Evolutionary conservation across 768 basidiomycete genomes (phyloP), one percentile per base, ranked within the genome.

Genomic region (Mycena chlorophos): DNA sequence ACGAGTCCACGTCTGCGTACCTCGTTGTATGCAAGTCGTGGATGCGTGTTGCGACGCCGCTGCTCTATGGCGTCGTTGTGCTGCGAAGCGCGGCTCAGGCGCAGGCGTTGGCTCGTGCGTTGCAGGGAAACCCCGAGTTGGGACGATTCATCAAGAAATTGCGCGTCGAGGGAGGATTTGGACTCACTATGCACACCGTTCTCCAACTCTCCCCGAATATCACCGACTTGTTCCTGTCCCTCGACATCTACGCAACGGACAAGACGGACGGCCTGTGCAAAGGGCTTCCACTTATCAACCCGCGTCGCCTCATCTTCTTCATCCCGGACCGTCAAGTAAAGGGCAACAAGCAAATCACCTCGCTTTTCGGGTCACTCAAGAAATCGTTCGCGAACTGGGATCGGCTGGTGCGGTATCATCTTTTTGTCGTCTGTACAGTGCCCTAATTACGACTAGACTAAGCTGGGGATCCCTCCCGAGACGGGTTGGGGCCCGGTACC

Each of bases 21-120:
- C 31, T 34, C 17, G 10, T 34, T 8, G 40, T 43, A 8, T 10
- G 19, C 40, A 43, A 43, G 22, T 10, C 40, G 20, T 43, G 40
- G 40, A 8, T 43, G 14, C 40, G 57, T 13, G 61, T 65, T 23
- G 52, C 57, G 3, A 65, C 66, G 5, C 62, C 65, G 2, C 53
- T 65, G 1, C 46, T 67, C 13, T 67, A 65, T 16, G 28, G 58
- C 17, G 59, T 63, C 12, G 62, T 67, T 5, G 49, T 66, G 12
- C 26, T 65, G 5, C 56, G 63, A 17, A 62, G 52, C 1, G 60
- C 50, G 37, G 55, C 58, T n/a, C 66, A 66, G 50, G 57, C 57
- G 1, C 31, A 56, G 13, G 54, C 63, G 17, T 39, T 66, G 26
- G 55, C 57, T 10, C 52, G 47, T 5, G 54, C 62, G 2, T 40